Evolutionary conservation across 805 yeast genomes (phyloP).

Genomic region (Clavispora vitiphila): DNA sequence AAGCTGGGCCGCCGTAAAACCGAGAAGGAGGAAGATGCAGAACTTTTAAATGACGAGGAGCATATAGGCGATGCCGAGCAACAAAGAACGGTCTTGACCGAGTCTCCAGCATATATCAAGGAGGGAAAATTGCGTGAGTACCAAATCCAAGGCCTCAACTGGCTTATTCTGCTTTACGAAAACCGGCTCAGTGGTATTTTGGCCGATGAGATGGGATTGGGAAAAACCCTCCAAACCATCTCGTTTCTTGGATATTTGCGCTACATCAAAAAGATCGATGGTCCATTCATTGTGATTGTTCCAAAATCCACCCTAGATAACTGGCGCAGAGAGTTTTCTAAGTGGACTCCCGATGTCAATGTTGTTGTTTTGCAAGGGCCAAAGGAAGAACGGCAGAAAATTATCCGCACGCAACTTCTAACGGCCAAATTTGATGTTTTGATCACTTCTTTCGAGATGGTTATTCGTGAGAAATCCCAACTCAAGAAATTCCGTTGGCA

Average conservation of each 20-base stretch:
- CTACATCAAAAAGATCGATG: slow-evolving; percentile 70
- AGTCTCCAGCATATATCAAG: slow-evolving; percentile 71
- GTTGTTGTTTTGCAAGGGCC: slow-evolving; percentile 84
- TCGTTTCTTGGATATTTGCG: slow-evolving; percentile 86
- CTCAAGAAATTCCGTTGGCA: slow-evolving; percentile 88
- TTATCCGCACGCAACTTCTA: slow-evolving; percentile 56
- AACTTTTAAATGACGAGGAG: slow-evolving; percentile 77
- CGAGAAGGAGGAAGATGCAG: slow-evolving; percentile 95
- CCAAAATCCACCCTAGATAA: slow-evolving; percentile 95
- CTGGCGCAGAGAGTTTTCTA: slow-evolving; percentile 91
- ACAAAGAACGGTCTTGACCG: slow-evolving; percentile 63
- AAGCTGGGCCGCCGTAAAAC: slow-evolving; percentile 68
- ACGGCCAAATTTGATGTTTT: slow-evolving; percentile 83
- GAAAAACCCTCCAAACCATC: slow-evolving; percentile 92
- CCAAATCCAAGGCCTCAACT: slow-evolving; percentile 91
- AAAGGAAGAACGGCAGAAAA: slow-evolving; percentile 67
- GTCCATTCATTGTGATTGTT: slow-evolving; percentile 88
- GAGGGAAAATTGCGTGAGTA: slow-evolving; percentile 79
- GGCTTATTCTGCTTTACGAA: slow-evolving; percentile 87
- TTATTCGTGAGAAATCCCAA: slow-evolving; percentile 77
- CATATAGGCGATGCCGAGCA: slow-evolving; percentile 51
- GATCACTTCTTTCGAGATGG: slow-evolving; percentile 90
- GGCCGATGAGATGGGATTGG: slow-evolving; percentile 98
- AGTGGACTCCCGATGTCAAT: slow-evolving; percentile 94
- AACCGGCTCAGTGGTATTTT: slow-evolving; percentile 86